Base-by-base conservation (phyloP, 2,329 filamentous ascomycete genomes). In the Exophiala bonariae region DNA sequence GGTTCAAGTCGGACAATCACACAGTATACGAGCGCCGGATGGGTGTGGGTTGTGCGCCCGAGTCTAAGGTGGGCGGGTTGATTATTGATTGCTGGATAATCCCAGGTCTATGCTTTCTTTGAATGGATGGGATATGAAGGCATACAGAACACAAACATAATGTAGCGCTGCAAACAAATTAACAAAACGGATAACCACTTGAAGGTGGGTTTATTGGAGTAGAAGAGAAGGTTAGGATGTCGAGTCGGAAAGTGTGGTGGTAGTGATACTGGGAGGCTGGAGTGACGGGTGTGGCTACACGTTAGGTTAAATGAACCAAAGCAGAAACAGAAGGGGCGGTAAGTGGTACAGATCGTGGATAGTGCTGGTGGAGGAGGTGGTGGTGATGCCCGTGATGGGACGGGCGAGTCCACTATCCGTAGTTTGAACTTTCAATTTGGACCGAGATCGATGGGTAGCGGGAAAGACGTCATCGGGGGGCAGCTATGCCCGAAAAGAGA, bases 401-500 rank as follows among this genome's bases (percentile, higher is more conserved):
- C n/a, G n/a, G n/a, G n/a, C n/a, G n/a, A n/a, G n/a, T n/a, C n/a
- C n/a, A n/a, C n/a, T n/a, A n/a, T n/a, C n/a, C n/a, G n/a, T n/a
- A n/a, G n/a, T n/a, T n/a, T n/a, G n/a, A n/a, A n/a, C n/a, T n/a
- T n/a, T n/a, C n/a, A n/a, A n/a, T n/a, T n/a, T n/a, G n/a, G n/a
- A n/a, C n/a, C n/a, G n/a, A n/a, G n/a, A n/a, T n/a, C n/a, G n/a
- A n/a, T n/a, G n/a, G n/a, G n/a, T n/a, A n/a, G n/a, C n/a, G n/a
- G n/a, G n/a, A n/a, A n/a, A n/a, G n/a, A 54, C 47, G 51, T 54
- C 51, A 54, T 50, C 38, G 40, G 47, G 40, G 36, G 45, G 47
- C 44, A 44, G 43, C 43, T 39, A 44, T 47, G 48, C 44, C 49
- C 41, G 35, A 35, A 17, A 33, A 26, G 23, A 26, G 11, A 6